Evolutionary conservation across 495 filamentous ascomycete species (phyloP), one percentile per base, ranked within the genome.

Genomic region (Trichoderma asperelloides): DNA sequence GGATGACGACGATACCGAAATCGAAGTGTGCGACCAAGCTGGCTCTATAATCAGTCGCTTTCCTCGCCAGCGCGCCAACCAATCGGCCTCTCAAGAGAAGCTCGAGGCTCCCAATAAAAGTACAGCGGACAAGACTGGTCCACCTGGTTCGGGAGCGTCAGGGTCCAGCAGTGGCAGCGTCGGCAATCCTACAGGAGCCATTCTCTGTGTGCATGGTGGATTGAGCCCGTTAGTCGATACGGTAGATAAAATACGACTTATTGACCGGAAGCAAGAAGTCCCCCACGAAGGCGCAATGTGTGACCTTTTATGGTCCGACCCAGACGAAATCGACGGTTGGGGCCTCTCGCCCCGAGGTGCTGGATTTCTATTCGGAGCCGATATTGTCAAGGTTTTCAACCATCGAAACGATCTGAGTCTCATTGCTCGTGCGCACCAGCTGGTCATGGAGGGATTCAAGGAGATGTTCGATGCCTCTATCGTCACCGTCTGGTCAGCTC

Each of bases 261-360:
- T 98, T 30, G 95, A 98, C 77, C 87, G 95, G 55, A 98, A 98
- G 77, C 95, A 98, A 78, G 95, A 98, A 77, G 95, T 98, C 3
- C 95, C 95, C 0, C 95, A 98, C 76, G 95, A 98, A 81, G 95
- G 95, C 65, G 92, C 95, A 70, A 98, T 98, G 95, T 98, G 95
- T 76, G 95, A 98, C 78, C 81, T 98, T 6, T 83, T 98, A 16
- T 98, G 95, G 95, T 96, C 91, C 6, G 95, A 98, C 77, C 95
- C 95, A 0, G 95, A 98, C 76, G 95, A 98, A 70, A 97, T 98
- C 71, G 94, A 97, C 74, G 95, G 94, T 60, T 98, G 95, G 95
- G 95, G 95, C 1, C 78, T 98, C 15, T 96, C 91, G 23, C 95
- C 95, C 0, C 91, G 95, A 49, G 95, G 95, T 12, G 95, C 95